Evolutionary conservation across 768 basidiomycete species (phyloP).

Genomic region (Agaricus blazei): DNA sequence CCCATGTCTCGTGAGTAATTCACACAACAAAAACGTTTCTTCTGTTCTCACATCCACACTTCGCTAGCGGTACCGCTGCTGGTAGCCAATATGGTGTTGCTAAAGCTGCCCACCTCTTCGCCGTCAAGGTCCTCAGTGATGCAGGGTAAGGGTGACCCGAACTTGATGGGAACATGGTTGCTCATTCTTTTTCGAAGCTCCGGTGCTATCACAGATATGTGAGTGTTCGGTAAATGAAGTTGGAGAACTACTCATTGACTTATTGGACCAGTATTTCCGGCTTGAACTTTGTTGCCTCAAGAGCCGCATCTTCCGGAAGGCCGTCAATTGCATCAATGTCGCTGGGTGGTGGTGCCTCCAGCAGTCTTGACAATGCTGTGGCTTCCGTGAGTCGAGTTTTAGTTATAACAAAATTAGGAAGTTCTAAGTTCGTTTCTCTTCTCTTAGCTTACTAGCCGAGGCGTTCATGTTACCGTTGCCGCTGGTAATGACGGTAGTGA

Average conservation of each 20-base stretch:
- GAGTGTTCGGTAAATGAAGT: background rate
- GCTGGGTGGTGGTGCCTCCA: conserved; percentile 24
- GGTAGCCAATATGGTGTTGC: conserved; percentile 21
- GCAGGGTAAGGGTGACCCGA: conserved; percentile 6
- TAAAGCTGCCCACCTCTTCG: conserved; percentile 27
- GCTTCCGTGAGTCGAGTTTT: conserved; percentile 11
- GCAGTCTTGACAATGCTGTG: conserved; percentile 28
- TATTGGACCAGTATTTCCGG: conserved; percentile 19
- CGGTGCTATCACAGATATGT: conserved; percentile 17
- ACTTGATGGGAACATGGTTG: background rate
- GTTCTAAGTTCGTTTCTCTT: background rate
- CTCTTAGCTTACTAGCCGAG: conserved; percentile 19
- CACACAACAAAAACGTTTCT: background rate
- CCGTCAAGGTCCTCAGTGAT: conserved; percentile 36
- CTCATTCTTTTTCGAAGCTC: conserved; percentile 7
- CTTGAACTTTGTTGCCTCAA: conserved; percentile 24
- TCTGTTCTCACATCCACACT: background rate
- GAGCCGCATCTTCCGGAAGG: conserved; percentile 15
- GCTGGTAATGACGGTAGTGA: conserved; percentile 27
- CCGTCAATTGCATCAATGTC: conserved; percentile 33
- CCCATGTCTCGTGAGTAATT: conserved; percentile 24
- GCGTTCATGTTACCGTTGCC: conserved; percentile 26
- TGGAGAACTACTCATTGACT: background rate
- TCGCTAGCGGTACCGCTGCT: conserved; percentile 19
- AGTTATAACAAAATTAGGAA: too few species aligned